Conservation (phyloP, 1,139 yeast species). For the Saccharomyces hybrid region DNA sequence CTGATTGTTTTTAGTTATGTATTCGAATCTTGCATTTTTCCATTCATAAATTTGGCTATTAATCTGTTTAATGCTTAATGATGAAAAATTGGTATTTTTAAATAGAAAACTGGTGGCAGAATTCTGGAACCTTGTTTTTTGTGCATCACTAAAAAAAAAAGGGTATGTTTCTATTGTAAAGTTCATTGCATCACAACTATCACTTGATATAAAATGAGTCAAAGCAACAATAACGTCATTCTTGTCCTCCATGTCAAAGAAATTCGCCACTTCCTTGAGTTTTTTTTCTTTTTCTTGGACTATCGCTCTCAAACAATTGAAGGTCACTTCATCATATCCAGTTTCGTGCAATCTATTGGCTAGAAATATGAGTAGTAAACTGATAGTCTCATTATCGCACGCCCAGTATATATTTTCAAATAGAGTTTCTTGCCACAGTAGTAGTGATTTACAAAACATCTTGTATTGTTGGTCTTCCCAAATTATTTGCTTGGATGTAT, state of each 20-base stretch:
- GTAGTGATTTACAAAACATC: conserved; percentile 19
- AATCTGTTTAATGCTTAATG: background rate
- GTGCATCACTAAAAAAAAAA: background rate
- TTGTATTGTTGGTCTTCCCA: conserved; percentile 11
- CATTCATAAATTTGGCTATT: background rate
- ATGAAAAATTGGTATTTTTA: background rate
- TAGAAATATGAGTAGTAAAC: conserved; percentile 26
- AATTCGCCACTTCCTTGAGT: conserved; percentile 3
- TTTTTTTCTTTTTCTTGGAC: conserved; percentile 2
- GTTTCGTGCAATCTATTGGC: conserved; percentile 26
- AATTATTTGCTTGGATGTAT: conserved; percentile 29
- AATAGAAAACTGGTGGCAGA: background rate
- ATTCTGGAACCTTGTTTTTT: background rate
- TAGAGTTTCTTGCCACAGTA: conserved; percentile 18
- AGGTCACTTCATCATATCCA: conserved; percentile 4
- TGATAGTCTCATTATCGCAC: conserved; percentile 11
- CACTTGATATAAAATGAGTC: conserved; percentile 8
- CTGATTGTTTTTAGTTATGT: background rate
- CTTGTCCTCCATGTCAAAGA: conserved; percentile 3
- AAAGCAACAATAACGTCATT: conserved; percentile 20
- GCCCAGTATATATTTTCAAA: background rate
- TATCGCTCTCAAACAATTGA: conserved; percentile 8
- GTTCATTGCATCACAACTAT: conserved; percentile 5
- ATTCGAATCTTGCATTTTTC: conserved; percentile 3
- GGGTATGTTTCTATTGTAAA: background rate